Conservation (phyloP, 805 yeast species). For the Cyberlindnera japonica region DNA sequence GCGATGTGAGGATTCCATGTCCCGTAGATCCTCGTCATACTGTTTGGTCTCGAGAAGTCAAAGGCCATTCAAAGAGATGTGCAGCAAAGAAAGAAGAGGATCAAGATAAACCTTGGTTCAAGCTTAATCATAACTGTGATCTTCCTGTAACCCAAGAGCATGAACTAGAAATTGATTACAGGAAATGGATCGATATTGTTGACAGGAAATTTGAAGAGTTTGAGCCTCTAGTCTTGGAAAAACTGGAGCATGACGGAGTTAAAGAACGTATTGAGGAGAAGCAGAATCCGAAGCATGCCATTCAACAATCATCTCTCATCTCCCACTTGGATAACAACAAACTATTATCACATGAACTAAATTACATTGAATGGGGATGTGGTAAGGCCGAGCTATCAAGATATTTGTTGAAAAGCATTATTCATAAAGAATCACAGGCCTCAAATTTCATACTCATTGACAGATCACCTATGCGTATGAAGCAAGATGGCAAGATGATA, state of each 20-base stretch:
- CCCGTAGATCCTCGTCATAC: slow-evolving; percentile 75
- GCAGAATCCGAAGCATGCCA: slow-evolving; percentile 66
- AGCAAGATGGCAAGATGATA: slow-evolving; percentile 65
- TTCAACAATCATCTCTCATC: slow-evolving; percentile 77
- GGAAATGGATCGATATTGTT: slow-evolving; percentile 33
- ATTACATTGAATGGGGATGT: slow-evolving; percentile 81
- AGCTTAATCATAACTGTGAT: slow-evolving; percentile 40
- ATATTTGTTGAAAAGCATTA: slow-evolving; percentile 41
- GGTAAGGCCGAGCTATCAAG: slow-evolving; percentile 84
- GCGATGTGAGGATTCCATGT: slow-evolving; percentile 55
- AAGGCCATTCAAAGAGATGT: slow-evolving; percentile 60
- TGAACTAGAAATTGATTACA: slow-evolving; percentile 20
- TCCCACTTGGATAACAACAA: slow-evolving; percentile 51
- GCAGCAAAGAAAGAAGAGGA: slow-evolving; percentile 37
- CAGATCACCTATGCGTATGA: slow-evolving; percentile 72
- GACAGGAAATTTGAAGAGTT: slow-evolving; percentile 34
- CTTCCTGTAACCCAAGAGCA: slow-evolving; percentile 1
- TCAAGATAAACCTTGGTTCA: slow-evolving; percentile 45
- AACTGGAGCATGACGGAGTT: slow-evolving; percentile 27
- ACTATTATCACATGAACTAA: slow-evolving; percentile 34
- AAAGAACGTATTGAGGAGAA: slow-evolving; percentile 33
- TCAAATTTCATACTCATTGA: slow-evolving; percentile 60
- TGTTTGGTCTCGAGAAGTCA: slow-evolving; percentile 57
- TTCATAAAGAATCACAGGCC: slow-evolving; percentile 20
- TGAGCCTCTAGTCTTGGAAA: slow-evolving; percentile 29